These are phyloP conservation scores for Tricholoma sp. DNA, from an alignment of 768 basidiomycete genomes.

Conservation along the genomic window DNA sequence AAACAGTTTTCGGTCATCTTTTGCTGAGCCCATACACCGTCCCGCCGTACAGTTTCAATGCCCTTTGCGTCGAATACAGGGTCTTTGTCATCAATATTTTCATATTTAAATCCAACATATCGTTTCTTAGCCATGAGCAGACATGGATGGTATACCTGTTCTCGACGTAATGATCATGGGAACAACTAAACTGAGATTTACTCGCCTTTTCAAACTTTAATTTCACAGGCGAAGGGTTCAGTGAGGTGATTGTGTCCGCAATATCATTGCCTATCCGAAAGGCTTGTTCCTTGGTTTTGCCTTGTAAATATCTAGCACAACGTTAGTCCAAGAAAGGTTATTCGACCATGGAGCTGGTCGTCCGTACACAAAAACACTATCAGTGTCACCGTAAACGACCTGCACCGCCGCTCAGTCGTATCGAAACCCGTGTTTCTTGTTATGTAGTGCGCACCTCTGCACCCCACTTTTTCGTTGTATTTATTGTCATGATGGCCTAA, in stretches of 20 bases:
- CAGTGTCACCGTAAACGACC: slow-evolving; percentile 98
- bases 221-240: slow-evolving; percentile 89
- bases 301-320: slow-evolving; percentile 59
- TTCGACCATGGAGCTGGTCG: neutral
- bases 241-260: slow-evolving; percentile 75
- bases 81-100: slow-evolving; percentile 69
- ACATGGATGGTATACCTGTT: slow-evolving; percentile 90
- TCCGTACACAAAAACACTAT: slow-evolving; percentile 82
- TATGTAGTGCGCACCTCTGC: slow-evolving; percentile 42
- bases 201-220: slow-evolving; percentile 96
- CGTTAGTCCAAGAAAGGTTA: neutral
- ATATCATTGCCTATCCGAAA: slow-evolving; percentile 93
- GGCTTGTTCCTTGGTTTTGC: slow-evolving; percentile 89
- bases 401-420: slow-evolving; percentile 12
- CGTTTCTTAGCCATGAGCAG: slow-evolving; percentile 97
- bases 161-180: neutral
- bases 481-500: slow-evolving; percentile 80
- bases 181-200: neutral
- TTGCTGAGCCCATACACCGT: slow-evolving; percentile 84
- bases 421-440: neutral
- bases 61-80: slow-evolving; percentile 95
- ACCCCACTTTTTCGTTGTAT: slow-evolving; percentile 77
- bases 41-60: slow-evolving; percentile 93
- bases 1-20: slow-evolving; percentile 90
- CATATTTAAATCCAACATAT: slow-evolving; percentile 97